Base-by-base conservation (phyloP, 2,329 filamentous ascomycete genomes). In the Colletotrichum horii region DNA sequence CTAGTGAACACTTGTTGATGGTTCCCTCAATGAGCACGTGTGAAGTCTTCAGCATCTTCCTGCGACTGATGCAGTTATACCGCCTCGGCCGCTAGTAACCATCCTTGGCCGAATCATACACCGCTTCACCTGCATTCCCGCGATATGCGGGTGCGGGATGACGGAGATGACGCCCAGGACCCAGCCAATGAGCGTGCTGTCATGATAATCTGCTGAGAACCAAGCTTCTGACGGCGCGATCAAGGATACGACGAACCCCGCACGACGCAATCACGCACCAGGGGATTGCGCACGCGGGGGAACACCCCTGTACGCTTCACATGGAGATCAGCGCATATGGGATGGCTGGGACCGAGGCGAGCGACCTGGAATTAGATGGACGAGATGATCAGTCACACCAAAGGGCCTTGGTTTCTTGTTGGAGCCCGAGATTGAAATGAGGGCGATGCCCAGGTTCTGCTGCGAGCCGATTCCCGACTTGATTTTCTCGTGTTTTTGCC, bases 181-280 rank as follows among this genome's bases (percentile, higher is more conserved):
- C 15, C 28, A 22, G 6, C 61, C 38, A 72, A 62, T 24, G 15
- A 36, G 22, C 26, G 36, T 26, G 12, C n/a, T 30, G 24, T 67
- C 15, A 61, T 55, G 14, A 19, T 30, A 55, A 58, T n/a, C n/a
- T 38, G 30, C 15, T 32, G 16, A 24, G 16, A 56, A 58, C 19
- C 26, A 71, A 56, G 32, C 61, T 34, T 70, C 38, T 66, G 52
- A 71, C 24, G 56, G 36, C 38, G 38, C 11, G 14, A 24, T 22
- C 48, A 9, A 48, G 48, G 34, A 75, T 71, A 34, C 55, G 52
- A 75, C 61, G 34, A 66, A 75, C 72, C 72, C 72, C 72, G 72
- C 68, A 75, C 61, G 36, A 66, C 61, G 36, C 36, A 61, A 61
- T 66, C 36, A 28, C 32, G 22, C 43, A 58, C 26, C 52, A 24